Percentiles rank a stretch among this genome's conserved stretches.
Conservation (phyloP, 495 filamentous ascomycete genomes). For the Aspergillus sclerotiicarbonarius region DNA sequence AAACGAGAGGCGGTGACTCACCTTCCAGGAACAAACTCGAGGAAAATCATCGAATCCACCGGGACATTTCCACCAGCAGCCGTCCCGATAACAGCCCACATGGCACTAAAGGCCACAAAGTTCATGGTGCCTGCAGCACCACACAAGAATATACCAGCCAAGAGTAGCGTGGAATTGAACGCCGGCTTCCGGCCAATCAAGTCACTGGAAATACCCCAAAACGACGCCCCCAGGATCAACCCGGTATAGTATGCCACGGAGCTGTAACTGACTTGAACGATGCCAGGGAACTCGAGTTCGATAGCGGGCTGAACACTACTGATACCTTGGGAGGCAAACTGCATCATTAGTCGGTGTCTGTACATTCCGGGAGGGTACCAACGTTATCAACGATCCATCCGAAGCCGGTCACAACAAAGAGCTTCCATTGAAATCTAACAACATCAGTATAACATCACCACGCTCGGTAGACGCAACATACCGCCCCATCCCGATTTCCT, state of each 20-base stretch:
- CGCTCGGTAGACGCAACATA: slow-evolving; percentile 7
- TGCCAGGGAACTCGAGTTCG: slow-evolving; percentile 27
- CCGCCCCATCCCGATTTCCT: slow-evolving; percentile 36
- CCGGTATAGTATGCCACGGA: slow-evolving; percentile 37
- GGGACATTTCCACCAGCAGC: slow-evolving; percentile 36
- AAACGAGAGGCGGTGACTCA: not conserved
- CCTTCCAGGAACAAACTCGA: slow-evolving; percentile 32
- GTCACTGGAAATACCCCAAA: slow-evolving; percentile 36
- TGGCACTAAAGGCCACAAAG: slow-evolving; percentile 32
- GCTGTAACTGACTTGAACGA: slow-evolving; percentile 32
- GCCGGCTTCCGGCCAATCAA: slow-evolving; percentile 32
- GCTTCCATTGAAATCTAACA: slow-evolving; percentile 33
- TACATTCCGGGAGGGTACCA: not conserved
- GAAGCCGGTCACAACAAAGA: slow-evolving; percentile 34
- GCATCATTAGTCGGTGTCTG: not conserved
- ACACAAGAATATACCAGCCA: slow-evolving; percentile 31
- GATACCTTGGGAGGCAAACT: slow-evolving; percentile 36
- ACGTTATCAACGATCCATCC: slow-evolving; percentile 39
- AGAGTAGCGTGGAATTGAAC: slow-evolving; percentile 30
- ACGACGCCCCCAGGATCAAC: slow-evolving; percentile 34
- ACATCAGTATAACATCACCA: not conserved
- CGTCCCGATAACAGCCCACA: slow-evolving; percentile 35
- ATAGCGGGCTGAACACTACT: slow-evolving; percentile 32
- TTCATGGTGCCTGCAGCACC: slow-evolving; percentile 29
- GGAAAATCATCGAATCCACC: slow-evolving; percentile 34